Base-by-base conservation (phyloP, 176 grass and related monocot species). In the Oryza punctata region DNA sequence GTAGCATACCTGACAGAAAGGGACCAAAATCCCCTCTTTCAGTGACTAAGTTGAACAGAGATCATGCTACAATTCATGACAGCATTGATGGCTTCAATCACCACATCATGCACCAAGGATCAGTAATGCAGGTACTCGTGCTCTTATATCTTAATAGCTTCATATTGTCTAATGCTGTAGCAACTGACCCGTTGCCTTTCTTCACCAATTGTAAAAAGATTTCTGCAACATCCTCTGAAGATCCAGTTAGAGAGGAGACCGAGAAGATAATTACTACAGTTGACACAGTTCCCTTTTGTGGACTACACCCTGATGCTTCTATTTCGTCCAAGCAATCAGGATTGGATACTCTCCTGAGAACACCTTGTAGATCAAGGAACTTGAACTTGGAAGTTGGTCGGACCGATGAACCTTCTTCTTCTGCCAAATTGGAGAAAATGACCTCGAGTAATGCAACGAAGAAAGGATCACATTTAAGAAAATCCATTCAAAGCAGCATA, bases 391-490 rank as follows among this genome's bases (percentile, higher is more conserved):
- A 63, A 87, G 54, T 57, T 32, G 89, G n/a, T 33, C 35, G 15
- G 32, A 27, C 46, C 52, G 59, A 85, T 77, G 85, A 80, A 49
- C 63, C 70, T 77, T 81, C 30, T 75, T 81, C 88, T 81, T 70
- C 82, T 70, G 78, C 46, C 52, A 90, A 86, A 82, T 69, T 75
- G 63, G 76, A 91, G 32, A 85, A 83, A 68, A 81, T 64, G 80
- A 89, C 45, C 67, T 24, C 70, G 64, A 88, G 74, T 70, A 92
- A 40, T 85, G 81, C 80, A 9, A 70, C 41, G 7, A 91, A 79
- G 41, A 94, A 84, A 93, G 95, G 92, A 79, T 94, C 88, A 68
- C 85, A 93, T 70, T 72, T 94, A 84, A 94, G 86, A 71, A 97
- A 92, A 82, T 97, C 95, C 67, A 90, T 97, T 67, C 95, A 94